Evolutionary conservation across 805 yeast genomes (phyloP).

Genomic region (Candida stauntonica): DNA sequence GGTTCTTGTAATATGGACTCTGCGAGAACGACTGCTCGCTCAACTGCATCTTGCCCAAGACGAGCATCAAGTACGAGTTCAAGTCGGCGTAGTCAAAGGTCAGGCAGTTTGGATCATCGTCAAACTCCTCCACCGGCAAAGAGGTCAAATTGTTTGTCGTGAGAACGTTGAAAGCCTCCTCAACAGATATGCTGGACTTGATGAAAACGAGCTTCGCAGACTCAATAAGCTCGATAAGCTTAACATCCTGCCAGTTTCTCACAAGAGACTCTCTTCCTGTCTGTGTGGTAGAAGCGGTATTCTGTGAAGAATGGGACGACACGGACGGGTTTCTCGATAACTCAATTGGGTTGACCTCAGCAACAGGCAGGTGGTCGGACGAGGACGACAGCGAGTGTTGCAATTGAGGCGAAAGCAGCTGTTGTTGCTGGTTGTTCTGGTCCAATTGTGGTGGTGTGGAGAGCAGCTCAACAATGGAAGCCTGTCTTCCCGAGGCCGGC

Average conservation of each 20-base stretch:
- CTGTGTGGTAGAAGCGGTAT: constrained; percentile 43
- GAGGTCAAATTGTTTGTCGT: constrained; percentile 73
- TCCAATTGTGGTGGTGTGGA: constrained; percentile 72
- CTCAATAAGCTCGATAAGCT: constrained; percentile 70
- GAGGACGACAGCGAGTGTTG: not conserved
- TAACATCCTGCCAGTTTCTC: constrained; percentile 76
- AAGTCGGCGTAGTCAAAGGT: constrained; percentile 92
- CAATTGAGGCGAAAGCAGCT: too few species aligned
- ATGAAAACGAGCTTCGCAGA: constrained; percentile 71
- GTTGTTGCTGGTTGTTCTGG: constrained; percentile 4
- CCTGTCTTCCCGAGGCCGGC: constrained; percentile 40
- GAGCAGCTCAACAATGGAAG: constrained; percentile 70
- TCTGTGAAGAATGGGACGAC: constrained; percentile 51
- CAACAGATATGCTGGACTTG: constrained; percentile 67
- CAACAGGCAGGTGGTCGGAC: constrained; percentile 1
- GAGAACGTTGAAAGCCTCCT: constrained; percentile 80
- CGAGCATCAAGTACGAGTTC: constrained; percentile 78
- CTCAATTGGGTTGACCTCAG: constrained; percentile 9
- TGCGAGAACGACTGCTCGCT: constrained; percentile 28
- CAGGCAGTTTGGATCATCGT: constrained; percentile 61
- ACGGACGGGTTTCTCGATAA: constrained; percentile 26
- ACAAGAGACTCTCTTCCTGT: constrained; percentile 21
- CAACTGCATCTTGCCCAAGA: constrained; percentile 63
- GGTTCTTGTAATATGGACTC: constrained; percentile 26
- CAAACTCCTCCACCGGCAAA: constrained; percentile 65